A percentile compares a stretch with the other conserved stretches of the same genome.
These are phyloP conservation scores for Pyricularia sp. DNA, from an alignment of 2,329 filamentous ascomycete species.

Conservation along the genomic window DNA sequence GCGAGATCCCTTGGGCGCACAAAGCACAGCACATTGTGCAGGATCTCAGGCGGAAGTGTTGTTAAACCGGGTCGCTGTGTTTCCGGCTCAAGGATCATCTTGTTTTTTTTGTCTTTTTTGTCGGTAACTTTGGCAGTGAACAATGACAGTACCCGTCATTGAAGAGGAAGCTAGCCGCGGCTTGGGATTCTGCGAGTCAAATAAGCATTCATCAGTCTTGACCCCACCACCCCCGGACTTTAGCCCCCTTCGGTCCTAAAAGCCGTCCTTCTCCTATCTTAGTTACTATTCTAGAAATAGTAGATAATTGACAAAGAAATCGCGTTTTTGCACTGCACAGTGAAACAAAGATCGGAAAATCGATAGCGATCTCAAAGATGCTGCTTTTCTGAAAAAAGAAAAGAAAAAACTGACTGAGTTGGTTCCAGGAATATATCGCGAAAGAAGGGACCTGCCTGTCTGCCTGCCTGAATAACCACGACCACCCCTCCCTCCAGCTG, in stretches of 20 bases:
- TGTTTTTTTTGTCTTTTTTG: background rate
- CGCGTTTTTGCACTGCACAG: background rate
- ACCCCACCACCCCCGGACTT: background rate
- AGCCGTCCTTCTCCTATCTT: background rate
- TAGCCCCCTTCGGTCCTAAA: background rate
- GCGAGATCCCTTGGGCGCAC: constrained; percentile 48
- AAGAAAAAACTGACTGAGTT: background rate
- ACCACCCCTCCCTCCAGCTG: background rate
- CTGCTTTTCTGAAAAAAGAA: no score
- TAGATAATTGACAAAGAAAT: background rate
- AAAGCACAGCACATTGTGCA: constrained; percentile 50
- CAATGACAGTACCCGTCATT: background rate
- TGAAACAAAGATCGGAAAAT: background rate
- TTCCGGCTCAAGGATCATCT: background rate
- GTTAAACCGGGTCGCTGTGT: constrained; percentile 15
- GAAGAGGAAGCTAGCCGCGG: background rate
- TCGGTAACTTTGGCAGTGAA: background rate
- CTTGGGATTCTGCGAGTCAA: background rate
- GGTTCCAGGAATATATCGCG: background rate
- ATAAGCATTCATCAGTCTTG: background rate
- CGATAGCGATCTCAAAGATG: background rate
- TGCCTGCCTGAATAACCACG: background rate
- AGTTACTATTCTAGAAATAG: no score
- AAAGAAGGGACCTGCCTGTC: background rate
- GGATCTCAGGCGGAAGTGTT: constrained; percentile 50